Base-by-base conservation (phyloP, 164 flowering plant genomes). In the Chloranthus sessilifolius region DNA sequence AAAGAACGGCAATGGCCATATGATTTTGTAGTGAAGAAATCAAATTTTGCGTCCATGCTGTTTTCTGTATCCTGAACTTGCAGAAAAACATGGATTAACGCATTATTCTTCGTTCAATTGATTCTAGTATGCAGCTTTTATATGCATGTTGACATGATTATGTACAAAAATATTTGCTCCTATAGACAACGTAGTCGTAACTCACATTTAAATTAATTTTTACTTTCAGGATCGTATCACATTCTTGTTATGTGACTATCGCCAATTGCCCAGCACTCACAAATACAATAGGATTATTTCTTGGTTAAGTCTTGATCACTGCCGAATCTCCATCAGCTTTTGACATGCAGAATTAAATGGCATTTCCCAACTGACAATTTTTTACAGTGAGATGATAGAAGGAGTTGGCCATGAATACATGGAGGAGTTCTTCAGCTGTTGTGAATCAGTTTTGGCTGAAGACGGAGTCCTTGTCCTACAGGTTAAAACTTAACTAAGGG, bases 301-400 rank as follows among this genome's bases (percentile, higher is more conserved):
- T 37, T 83, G 92, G 92, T 87, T 37, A 74, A 68, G 47, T 50
- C 1, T 16, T 19, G 2, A 34, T 47, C 29, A 30, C 37, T 41
- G 12, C 33, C 2, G 28, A 55, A n/a, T 17, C 47, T 25, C n/a
- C 17, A 33, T 42, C n/a, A 11, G 29, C 8, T 47, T 53, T 44
- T 19, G 34, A 27, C 15, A 22, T 19, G 34, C 29, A 24, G 27
- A 30, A 9, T 26, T 9, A 50, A 3, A 23, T 24, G 33, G 10
- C 23, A 35, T 34, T 39, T 50, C n/a, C 19, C 26, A 44, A 31
- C 25, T 55, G n/a, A 5, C 26, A 14, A 9, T 43, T 17, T 55
- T 53, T 19, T 63, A 35, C 73, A 88, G 98, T 63, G 98, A 83
- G 75, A 91, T 91, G 98, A 35, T 91, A 40, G 96, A 88, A 79